phyloP scores from a whole-genome alignment of 2,329 filamentous ascomycete species.

The Podosphaera aphanis region DNA sequence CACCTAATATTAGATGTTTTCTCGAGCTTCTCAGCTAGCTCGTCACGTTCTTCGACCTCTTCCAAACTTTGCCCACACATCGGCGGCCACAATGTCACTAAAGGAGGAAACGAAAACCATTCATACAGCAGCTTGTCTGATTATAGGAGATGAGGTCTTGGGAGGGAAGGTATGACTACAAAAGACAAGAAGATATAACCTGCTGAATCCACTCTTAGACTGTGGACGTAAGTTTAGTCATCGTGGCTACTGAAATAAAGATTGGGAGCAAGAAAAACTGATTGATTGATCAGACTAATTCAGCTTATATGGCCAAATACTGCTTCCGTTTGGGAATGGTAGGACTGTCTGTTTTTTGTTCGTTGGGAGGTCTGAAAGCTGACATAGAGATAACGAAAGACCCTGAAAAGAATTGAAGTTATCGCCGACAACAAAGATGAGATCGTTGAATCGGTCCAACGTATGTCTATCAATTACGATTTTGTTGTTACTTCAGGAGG shows the following conservation, averaged over 20 bases:
- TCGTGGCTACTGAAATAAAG: background rate
- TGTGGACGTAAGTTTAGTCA: conserved; percentile 16
- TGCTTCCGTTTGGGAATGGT: conserved; percentile 39
- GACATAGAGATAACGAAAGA: conserved; percentile 18
- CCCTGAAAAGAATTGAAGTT: conserved; percentile 70
- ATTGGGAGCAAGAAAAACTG: conserved; percentile 3
- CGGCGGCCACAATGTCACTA: conserved; percentile 7
- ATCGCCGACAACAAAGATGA: conserved; percentile 81
- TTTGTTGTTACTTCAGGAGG: conserved; percentile 89
- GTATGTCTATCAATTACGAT: conserved; percentile 79
- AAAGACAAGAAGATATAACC: conserved; percentile 5
- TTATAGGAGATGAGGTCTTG: conserved; percentile 93
- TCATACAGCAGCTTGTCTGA: conserved; percentile 71
- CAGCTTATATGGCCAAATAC: conserved; percentile 39
- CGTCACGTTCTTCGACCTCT: conserved; percentile 44
- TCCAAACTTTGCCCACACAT: conserved; percentile 28
- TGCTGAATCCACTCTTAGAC: conserved; percentile 11
- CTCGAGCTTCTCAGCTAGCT: conserved; percentile 47
- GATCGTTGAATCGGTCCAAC: conserved; percentile 59
- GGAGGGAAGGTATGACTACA: conserved; percentile 55
- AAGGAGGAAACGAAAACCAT: conserved; percentile 39
- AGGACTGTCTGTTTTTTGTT: conserved; percentile 5
- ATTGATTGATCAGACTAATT: conserved; percentile 29
- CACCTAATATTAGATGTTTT: conserved; percentile 57
- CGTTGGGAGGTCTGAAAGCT: conserved; percentile 21